A percentile compares a stretch with the other conserved stretches of the same genome.
phyloP scores from a whole-genome alignment of 768 basidiomycete genomes.

The Rhizopogon vesiculosus region DNA sequence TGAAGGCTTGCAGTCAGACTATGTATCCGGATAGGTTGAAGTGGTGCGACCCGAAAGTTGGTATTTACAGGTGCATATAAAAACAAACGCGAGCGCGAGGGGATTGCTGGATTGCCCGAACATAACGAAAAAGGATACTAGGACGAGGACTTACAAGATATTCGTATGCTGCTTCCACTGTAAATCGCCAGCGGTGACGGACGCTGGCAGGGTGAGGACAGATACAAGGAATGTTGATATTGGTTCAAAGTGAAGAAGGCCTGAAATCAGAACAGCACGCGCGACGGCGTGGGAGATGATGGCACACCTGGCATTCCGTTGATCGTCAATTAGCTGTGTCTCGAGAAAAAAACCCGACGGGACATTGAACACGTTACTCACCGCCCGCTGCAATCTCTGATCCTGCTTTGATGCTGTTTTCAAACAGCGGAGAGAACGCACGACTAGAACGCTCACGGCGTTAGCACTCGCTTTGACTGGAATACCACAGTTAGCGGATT shows the following conservation, averaged over 20 bases:
- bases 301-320: conserved; percentile 8
- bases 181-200: not conserved
- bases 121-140: conserved; percentile 9
- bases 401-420: not conserved
- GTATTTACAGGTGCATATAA: conserved; percentile 11
- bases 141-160: conserved; percentile 12
- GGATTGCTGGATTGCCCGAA: conserved; percentile 13
- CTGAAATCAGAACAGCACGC: conserved; percentile 13
- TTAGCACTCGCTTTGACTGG: not conserved
- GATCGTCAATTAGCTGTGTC: not conserved
- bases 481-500: conserved; percentile 4
- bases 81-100: conserved; percentile 17
- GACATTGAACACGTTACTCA: not conserved
- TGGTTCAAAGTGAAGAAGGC: conserved; percentile 6
- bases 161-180: not conserved
- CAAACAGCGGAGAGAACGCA: too few species aligned
- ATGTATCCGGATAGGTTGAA: conserved; percentile 6
- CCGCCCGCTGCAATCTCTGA: not conserved
- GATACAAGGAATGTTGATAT: conserved; percentile 12
- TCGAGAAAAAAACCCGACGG: not conserved
- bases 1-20: not conserved
- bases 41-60: conserved; percentile 5
- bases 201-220: conserved; percentile 1
- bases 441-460: too few species aligned
- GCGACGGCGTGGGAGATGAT: conserved; percentile 24